These are phyloP conservation scores for Trichoderma sp. DNA, from an alignment of 2,329 filamentous ascomycete genomes.

Conservation along the genomic window DNA sequence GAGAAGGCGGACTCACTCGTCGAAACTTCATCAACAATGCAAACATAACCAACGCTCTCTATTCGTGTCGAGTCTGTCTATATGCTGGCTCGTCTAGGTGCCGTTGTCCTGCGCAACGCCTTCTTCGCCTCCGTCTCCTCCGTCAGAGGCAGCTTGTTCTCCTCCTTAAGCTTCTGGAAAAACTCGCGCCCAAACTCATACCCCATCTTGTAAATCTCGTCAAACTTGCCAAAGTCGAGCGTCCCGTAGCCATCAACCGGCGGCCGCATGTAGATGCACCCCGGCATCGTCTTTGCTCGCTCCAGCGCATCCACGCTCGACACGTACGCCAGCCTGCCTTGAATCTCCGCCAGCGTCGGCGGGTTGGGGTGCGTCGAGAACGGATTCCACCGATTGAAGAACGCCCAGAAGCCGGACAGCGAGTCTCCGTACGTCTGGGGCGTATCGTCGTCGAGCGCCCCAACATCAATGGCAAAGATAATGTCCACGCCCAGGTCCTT, in stretches of 20 bases:
- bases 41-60: not conserved
- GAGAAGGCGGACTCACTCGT: too few species aligned
- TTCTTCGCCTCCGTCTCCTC: constrained; percentile 78
- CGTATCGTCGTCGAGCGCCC: constrained; percentile 85
- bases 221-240: constrained; percentile 94
- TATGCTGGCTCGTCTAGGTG: constrained; percentile 76
- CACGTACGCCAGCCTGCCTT: constrained; percentile 91
- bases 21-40: not conserved
- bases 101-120: constrained; percentile 75
- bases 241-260: constrained; percentile 93
- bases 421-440: constrained; percentile 94
- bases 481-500: constrained; percentile 89
- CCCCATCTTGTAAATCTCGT: constrained; percentile 91
- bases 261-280: constrained; percentile 94
- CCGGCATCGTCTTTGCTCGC: constrained; percentile 84
- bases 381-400: constrained; percentile 95
- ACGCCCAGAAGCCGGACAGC: constrained; percentile 91
- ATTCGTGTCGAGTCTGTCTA: constrained; percentile 41
- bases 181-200: constrained; percentile 84
- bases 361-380: constrained; percentile 88
- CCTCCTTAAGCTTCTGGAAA: constrained; percentile 72
- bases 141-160: constrained; percentile 71
- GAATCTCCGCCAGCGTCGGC: constrained; percentile 92
- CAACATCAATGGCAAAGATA: constrained; percentile 95
- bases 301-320: constrained; percentile 93